Percentiles rank a stretch among this genome's conserved stretches.
Conservation (phyloP, 2,329 filamentous ascomycete genomes). For the Hymenoscyphus fraxineus region DNA sequence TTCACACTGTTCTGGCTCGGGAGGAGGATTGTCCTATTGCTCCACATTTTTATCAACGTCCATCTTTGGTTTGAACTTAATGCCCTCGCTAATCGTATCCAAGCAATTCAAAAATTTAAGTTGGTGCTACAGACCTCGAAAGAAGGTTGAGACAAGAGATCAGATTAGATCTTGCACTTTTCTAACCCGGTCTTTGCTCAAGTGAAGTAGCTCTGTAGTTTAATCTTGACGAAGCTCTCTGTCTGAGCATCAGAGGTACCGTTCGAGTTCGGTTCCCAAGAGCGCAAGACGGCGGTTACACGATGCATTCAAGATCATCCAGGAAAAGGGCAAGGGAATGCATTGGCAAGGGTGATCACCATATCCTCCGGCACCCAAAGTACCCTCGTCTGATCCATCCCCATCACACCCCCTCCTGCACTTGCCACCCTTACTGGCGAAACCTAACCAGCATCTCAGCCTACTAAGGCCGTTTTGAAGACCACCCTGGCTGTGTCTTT, state of each 20-base stretch:
- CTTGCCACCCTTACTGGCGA: constrained; percentile 3
- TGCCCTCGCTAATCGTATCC: background rate
- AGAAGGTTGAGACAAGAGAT: background rate
- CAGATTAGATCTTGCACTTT: background rate
- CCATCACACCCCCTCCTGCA: constrained; percentile 7
- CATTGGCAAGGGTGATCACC: background rate
- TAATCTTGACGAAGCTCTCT: background rate
- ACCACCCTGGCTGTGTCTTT: background rate
- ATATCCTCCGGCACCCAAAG: background rate
- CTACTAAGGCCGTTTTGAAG: constrained; percentile 10
- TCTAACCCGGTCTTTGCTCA: background rate
- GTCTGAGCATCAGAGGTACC: constrained; percentile 3
- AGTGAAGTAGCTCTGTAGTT: background rate
- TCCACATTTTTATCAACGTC: background rate
- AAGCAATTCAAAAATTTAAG: background rate
- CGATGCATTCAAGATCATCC: constrained; percentile 7
- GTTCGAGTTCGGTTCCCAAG: constrained; percentile 8
- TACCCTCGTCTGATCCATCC: constrained; percentile 4
- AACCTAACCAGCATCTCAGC: constrained; percentile 9
- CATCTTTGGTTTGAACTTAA: background rate
- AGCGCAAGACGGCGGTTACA: constrained; percentile 11
- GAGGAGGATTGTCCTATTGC: background rate
- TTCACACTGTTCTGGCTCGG: background rate
- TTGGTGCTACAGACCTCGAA: background rate
- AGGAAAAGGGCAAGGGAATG: background rate